Base-by-base conservation (phyloP, 768 basidiomycete genomes). In the Rubroboletus pulcherrimus region DNA sequence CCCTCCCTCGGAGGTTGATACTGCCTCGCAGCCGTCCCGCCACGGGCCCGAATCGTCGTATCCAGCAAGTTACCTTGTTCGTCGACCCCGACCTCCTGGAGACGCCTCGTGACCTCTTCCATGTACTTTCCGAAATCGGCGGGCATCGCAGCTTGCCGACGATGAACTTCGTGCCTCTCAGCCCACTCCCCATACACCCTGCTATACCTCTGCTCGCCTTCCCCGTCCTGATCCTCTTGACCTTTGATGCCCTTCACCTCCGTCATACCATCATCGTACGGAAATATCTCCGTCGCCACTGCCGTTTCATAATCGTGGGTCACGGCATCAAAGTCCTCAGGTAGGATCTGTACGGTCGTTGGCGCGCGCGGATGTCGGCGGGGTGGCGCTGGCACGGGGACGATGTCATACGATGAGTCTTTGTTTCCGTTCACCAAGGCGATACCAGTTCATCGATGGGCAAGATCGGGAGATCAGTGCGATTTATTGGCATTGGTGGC, bases 321-420 rank as follows among this genome's bases (percentile, higher is more conserved):
- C 7, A 61, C 48, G 10, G 70, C 69, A 2, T 71, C 68, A 51
- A 71, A 71, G 51, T 71, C 65, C 38, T 71, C 71, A 2, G 66
- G 54, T 17, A 71, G 50, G 37, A 68, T 60, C 42, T 70, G 71
- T n/a, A 72, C 48, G 15, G 69, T 71, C 8, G 69, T 72, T 19
- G 71, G 69, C 14, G 71, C 64, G 8, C 66, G 68, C 1, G 69
- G 69, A 7, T 34, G 69, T 35, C 68, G 65, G 19, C 61, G 63
- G 17, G 50, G 51, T 24, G 34, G 54, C n/a, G 33, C 48, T 17
- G 57, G 63, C 6, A 63, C 56, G 5, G 63, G 55, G 31, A 72
- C 65, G 37, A 71, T 66, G 40, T 71, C 70, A 39, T 70, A 68
- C 33, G 71, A 72, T 30, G 69, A 71, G 48, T 71, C 69, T 72